phyloP scores from a whole-genome alignment of 2,329 filamentous ascomycete genomes.

The Plenodomus biglobosus region DNA sequence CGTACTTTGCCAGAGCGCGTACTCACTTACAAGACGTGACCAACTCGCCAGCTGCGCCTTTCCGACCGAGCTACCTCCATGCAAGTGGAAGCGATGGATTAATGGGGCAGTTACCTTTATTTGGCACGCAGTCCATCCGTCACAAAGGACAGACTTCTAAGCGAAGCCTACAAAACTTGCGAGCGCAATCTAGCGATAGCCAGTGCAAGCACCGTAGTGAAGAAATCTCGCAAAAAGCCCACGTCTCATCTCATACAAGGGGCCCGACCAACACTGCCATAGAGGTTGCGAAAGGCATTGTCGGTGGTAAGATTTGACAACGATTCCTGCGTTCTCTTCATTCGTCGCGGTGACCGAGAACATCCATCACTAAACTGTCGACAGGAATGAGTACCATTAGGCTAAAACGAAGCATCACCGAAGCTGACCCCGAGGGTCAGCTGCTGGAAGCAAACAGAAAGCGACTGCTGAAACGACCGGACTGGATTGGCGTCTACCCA shows the following conservation, averaged over 20 bases:
- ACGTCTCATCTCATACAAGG: neutral
- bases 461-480: conserved; percentile 32
- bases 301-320: neutral
- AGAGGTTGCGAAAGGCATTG: neutral
- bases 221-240: neutral
- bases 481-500: conserved; percentile 40
- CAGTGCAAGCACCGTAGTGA: neutral
- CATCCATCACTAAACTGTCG: neutral
- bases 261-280: neutral
- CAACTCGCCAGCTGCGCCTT: conserved; percentile 16
- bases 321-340: neutral
- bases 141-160: conserved; percentile 7
- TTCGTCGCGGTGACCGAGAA: neutral
- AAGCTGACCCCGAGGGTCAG: conserved; percentile 14
- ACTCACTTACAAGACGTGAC: conserved; percentile 30
- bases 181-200: neutral
- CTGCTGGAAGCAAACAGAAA: conserved; percentile 33
- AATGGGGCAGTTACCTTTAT: conserved; percentile 6
- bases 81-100: conserved; percentile 10
- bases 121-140: conserved; percentile 12
- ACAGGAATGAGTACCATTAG: neutral
- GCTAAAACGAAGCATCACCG: neutral
- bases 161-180: neutral
- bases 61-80: conserved; percentile 28
- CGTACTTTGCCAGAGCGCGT: conserved; percentile 50